Conservation (phyloP, 2,329 filamentous ascomycete genomes). For the Davidsoniella eucalypti region DNA sequence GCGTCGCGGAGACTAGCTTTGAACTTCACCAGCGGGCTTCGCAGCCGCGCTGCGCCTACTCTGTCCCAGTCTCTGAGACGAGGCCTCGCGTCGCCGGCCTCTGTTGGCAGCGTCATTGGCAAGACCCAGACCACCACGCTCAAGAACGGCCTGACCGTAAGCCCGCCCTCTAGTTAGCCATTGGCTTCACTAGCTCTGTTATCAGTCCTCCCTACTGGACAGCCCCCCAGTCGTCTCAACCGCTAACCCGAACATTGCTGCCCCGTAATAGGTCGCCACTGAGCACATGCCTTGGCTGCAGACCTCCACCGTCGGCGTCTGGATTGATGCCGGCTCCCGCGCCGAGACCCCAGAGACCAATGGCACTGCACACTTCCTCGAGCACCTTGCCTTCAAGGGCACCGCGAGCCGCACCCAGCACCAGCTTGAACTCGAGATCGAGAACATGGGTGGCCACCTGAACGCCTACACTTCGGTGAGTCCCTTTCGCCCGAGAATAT, state of each 20-base stretch:
- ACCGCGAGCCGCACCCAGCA: slow-evolving; percentile 89
- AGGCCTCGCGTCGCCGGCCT: slow-evolving; percentile 77
- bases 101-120: slow-evolving; percentile 36
- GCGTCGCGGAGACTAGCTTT: slow-evolving; percentile 94
- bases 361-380: slow-evolving; percentile 97
- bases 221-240: background rate
- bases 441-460: slow-evolving; percentile 98
- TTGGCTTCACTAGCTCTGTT: too few species aligned
- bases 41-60: slow-evolving; percentile 71
- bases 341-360: slow-evolving; percentile 98
- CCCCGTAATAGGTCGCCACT: slow-evolving; percentile 61
- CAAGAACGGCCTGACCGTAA: slow-evolving; percentile 91
- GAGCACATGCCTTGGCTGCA: slow-evolving; percentile 97
- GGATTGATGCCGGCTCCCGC: slow-evolving; percentile 97
- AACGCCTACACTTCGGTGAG: slow-evolving; percentile 98
- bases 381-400: slow-evolving; percentile 99
- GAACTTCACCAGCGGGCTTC: slow-evolving; percentile 80
- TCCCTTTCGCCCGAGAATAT: slow-evolving; percentile 16
- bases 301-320: slow-evolving; percentile 95
- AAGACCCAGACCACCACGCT: slow-evolving; percentile 94
- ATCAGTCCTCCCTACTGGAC: background rate
- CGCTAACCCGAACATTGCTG: background rate
- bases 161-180: slow-evolving; percentile 15
- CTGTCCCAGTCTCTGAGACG: slow-evolving; percentile 61
- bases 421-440: slow-evolving; percentile 97